Conservation (phyloP, 2,329 filamentous ascomycete species). For the Aaosphaeria arxii region DNA sequence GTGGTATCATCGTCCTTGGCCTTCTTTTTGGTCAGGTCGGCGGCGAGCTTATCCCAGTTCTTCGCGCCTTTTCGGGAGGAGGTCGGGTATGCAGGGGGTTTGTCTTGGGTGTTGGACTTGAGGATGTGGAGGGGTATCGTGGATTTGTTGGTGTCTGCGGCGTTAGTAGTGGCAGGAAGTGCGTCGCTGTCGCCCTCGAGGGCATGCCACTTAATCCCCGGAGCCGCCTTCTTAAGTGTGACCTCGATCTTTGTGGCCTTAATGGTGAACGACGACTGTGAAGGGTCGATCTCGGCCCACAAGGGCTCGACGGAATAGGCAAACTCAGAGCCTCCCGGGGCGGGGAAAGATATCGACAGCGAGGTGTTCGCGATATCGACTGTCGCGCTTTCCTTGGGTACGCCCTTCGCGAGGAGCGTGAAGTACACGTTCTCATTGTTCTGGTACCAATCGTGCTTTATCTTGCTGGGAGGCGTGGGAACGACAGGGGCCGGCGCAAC, state of each 20-base stretch:
- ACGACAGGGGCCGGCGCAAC: conserved; percentile 11
- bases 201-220: conserved; percentile 66
- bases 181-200: conserved; percentile 46
- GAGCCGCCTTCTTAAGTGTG: conserved; percentile 62
- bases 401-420: conserved; percentile 64
- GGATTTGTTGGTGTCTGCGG: conserved; percentile 3
- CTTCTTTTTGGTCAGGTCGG: conserved; percentile 40
- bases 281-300: conserved; percentile 62
- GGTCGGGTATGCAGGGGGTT: conserved; percentile 71
- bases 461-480: conserved; percentile 53
- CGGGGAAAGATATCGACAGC: conserved; percentile 58
- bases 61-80: conserved; percentile 81
- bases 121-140: conserved; percentile 16
- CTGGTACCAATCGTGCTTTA: conserved; percentile 70
- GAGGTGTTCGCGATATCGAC: conserved; percentile 52
- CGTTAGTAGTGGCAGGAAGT: conserved; percentile 1
- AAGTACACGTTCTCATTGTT: conserved; percentile 59
- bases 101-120: conserved; percentile 13
- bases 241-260: conserved; percentile 80
- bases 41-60: conserved; percentile 82
- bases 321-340: conserved; percentile 52
- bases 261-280: conserved; percentile 60
- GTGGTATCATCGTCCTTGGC: conserved; percentile 12
- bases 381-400: conserved; percentile 55
- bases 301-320: conserved; percentile 65